Percentiles rank a stretch among this genome's conserved stretches.
Conservation (phyloP, 2,329 filamentous ascomycete species). For the Fusarium sp. region DNA sequence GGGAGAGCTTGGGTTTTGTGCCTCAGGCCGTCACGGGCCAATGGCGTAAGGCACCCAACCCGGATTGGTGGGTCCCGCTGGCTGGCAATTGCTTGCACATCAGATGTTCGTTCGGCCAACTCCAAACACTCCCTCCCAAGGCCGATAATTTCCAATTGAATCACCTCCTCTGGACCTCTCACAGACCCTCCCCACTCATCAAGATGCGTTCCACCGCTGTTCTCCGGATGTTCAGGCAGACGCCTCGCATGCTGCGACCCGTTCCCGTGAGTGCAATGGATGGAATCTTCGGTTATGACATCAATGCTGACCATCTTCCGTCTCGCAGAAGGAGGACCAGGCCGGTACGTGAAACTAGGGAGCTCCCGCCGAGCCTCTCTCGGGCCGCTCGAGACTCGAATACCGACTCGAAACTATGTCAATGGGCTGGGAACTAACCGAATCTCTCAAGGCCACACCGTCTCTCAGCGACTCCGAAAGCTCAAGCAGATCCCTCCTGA, state of each 20-base stretch:
- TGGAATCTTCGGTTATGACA: conserved; percentile 38
- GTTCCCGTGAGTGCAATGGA: conserved; percentile 71
- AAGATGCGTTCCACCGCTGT: conserved; percentile 75
- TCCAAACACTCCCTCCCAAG: conserved; percentile 45
- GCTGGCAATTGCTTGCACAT: conserved; percentile 49
- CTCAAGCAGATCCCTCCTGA: conserved; percentile 93
- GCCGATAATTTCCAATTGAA: conserved; percentile 50
- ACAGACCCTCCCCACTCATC: conserved; percentile 49
- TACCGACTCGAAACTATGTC: conserved; percentile 16
- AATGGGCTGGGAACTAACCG: conserved; percentile 41
- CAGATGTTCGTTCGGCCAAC: conserved; percentile 50
- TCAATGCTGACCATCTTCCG: conserved; percentile 41
- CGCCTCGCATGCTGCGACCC: conserved; percentile 75
- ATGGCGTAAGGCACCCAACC: conserved; percentile 52
- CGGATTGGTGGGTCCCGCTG: conserved; percentile 45
- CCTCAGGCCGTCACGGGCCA: conserved; percentile 54
- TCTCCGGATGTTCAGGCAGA: conserved; percentile 76
- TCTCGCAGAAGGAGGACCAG: conserved; percentile 72
- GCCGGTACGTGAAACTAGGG: conserved; percentile 65
- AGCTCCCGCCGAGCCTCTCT: conserved; percentile 21
- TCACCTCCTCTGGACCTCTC: conserved; percentile 44
- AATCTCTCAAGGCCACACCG: conserved; percentile 80
- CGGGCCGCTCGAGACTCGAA: conserved; percentile 23
- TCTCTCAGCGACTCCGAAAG: conserved; percentile 93
- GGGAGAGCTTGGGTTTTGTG: conserved; percentile 46